Evolutionary conservation across 805 yeast species (phyloP), one percentile per base, ranked within the genome.

Genomic region (Wickerhamomyces hampshirensis): DNA sequence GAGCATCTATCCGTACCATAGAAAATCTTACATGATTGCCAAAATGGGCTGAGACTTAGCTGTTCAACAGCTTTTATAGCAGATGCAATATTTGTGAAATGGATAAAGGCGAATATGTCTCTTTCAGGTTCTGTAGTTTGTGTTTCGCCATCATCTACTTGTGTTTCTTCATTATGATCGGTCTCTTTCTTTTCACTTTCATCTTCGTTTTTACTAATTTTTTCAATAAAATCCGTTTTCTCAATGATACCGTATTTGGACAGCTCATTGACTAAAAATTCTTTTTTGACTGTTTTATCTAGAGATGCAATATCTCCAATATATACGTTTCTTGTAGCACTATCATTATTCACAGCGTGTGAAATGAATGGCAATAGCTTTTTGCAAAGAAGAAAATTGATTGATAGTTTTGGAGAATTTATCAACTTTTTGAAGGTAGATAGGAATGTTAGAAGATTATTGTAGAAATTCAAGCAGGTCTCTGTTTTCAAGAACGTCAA

Each of bases 1-100:
- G 95, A 94, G 62, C 93, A 85, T 59, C 97, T 71, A 60, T 91
- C 98, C 55, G 88, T 88, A 34, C 98, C 98, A 55, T 86, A 89
- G 50, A 77, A 85, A 27, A 93, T 81, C 56, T 84, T 85, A 32
- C 83, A 75, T 40, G 77, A 77, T 41, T 73, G 67, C 71, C 88
- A 91, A 46, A 73, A 74, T 26, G 79, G 78, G 26, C 68, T 69
- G 21, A 77, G 63, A 1, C 89, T 83, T 36, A 93, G 68, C 47
- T 77, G 79, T 40, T 85, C 82, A 30, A 88, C 96, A 39, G 86
- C 86, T 59, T 83, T 75, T 30, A 89, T 80, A 12, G 98, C 97
- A 36, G 85, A 73, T 35, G 86, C 66, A 34, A 91, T 85, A 18
- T 84, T 77, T 37, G 87, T 72, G 63, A 87, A 89, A 65, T 91